Base-by-base conservation (phyloP, 176 grass and related monocot species). In the Lolium multiflorum region DNA sequence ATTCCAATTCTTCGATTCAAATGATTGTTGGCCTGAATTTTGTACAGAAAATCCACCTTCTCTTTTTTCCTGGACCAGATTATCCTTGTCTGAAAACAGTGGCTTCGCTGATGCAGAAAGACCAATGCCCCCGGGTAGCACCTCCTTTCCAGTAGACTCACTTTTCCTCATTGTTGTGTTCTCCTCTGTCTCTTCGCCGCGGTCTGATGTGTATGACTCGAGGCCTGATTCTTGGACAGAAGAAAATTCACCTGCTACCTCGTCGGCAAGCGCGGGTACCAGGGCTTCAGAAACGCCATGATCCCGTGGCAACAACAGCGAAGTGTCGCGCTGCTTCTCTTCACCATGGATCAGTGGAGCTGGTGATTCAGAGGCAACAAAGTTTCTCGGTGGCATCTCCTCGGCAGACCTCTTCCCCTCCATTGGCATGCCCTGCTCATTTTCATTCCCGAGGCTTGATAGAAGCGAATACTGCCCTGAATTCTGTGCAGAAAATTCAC, bases 171-270 rank as follows among this genome's bases (percentile, higher is more conserved):
- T 61, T 25, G 24, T 1, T 26, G 62, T 20, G 60, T 2, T 46
- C 44, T 67, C 17, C 50, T 81, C 68, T 37, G 38, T 20, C 4
- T 28, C 9, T 0, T 41, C 21, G 8, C 13, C 14, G 0, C 7
- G 24, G 15, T 26, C 5, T 14, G 56, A 61, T 0, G 58, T 44
- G 39, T 54, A 41, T 26, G 75, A 4, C 1, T 39, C 81, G 1
- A 41, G 74, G 24, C 50, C 62, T 16, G 26, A 52, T 81, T 67
- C 59, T 65, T 46, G 76, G 11, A 2, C 18, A 55, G 46, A 48
- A 65, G 67, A 58, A 65, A 35, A 31, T 60, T 15, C 73, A 84
- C 74, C 74, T 62, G 11, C 41, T 63, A 38, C 39, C 20, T 46
- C 55, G 15, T 31, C 78, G 7, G 22, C 22, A 46, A 28, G 47